Evolutionary conservation across 441 rosid genomes (phyloP).

Genomic region (Hura crepitans): DNA sequence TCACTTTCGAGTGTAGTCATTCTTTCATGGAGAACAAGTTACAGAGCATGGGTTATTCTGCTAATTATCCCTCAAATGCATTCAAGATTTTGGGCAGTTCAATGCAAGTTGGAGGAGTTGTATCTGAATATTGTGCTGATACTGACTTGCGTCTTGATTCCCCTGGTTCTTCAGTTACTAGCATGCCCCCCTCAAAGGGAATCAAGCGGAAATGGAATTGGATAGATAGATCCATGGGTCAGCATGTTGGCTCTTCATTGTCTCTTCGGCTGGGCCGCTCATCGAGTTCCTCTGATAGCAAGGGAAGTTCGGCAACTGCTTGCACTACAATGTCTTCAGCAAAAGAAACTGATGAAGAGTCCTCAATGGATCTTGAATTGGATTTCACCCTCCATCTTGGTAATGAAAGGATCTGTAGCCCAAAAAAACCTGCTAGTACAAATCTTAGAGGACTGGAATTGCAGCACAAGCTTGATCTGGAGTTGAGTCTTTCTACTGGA

Average conservation of each 20-base stretch:
- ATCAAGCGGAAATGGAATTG: slow-evolving; percentile 71
- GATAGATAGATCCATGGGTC: slow-evolving; percentile 40
- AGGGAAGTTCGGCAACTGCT: slow-evolving; percentile 80
- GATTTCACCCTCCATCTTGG: slow-evolving; percentile 84
- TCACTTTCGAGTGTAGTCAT: slow-evolving; percentile 27
- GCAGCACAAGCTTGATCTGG: slow-evolving; percentile 61
- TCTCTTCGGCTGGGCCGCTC: slow-evolving; percentile 72
- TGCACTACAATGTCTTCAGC: slow-evolving; percentile 71
- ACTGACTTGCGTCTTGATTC: slow-evolving; percentile 74
- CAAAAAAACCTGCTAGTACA: slow-evolving; percentile 36
- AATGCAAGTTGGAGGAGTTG: slow-evolving; percentile 38
- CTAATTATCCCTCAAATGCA: slow-evolving; percentile 46
- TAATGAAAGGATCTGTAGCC: slow-evolving; percentile 45
- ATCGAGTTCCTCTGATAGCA: slow-evolving; percentile 86
- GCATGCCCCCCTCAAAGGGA: slow-evolving; percentile 44
- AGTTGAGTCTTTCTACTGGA: slow-evolving; percentile 69
- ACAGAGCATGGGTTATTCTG: slow-evolving; percentile 44
- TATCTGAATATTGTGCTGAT: slow-evolving; percentile 40
- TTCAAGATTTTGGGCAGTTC: slow-evolving; percentile 50
- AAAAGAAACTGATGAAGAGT: slow-evolving; percentile 82
- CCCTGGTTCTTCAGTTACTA: slow-evolving; percentile 43
- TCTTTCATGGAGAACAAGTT: slow-evolving; percentile 55
- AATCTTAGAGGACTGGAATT: slow-evolving; percentile 34
- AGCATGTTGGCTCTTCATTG: slow-evolving; percentile 58
- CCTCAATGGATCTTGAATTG: slow-evolving; percentile 77